phyloP scores from a whole-genome alignment of 2,329 filamentous ascomycete species.

The Monosporascus sp. region DNA sequence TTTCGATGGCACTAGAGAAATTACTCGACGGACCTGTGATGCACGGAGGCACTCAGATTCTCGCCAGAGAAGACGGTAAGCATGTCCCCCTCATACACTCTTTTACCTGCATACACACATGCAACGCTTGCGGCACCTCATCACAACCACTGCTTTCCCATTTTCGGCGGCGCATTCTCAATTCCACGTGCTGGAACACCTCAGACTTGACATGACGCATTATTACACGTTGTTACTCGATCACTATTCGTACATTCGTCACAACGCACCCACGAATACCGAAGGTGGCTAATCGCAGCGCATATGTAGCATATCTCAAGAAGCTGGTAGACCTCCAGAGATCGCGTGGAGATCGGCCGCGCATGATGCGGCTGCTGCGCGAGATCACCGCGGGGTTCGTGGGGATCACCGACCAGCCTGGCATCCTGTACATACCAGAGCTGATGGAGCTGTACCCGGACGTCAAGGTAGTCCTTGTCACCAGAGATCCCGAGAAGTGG shows the following conservation, averaged over 20 bases:
- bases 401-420: constrained; percentile 41
- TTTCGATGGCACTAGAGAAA: constrained; percentile 41
- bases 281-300: neutral
- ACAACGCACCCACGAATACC: neutral
- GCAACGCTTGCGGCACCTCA: neutral
- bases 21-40: constrained; percentile 43
- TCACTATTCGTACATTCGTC: neutral
- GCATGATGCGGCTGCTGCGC: constrained; percentile 28
- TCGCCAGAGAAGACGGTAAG: constrained; percentile 31
- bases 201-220: too few relatives aligned
- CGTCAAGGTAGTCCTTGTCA: constrained; percentile 40
- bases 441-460: constrained; percentile 44
- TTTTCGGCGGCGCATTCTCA: too few relatives aligned
- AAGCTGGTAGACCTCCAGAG: neutral
- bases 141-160: neutral
- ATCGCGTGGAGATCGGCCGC: constrained; percentile 16
- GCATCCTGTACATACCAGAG: constrained; percentile 37
- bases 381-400: constrained; percentile 37
- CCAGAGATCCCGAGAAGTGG: constrained; percentile 32
- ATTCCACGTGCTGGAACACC: too few relatives aligned
- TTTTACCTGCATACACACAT: neutral
- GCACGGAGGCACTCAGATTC: constrained; percentile 40
- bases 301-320: neutral
- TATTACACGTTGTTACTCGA: too few relatives aligned
- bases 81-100: neutral